phyloP scores from a whole-genome alignment of 441 rosid genomes.

The Gossypium lobatum region DNA sequence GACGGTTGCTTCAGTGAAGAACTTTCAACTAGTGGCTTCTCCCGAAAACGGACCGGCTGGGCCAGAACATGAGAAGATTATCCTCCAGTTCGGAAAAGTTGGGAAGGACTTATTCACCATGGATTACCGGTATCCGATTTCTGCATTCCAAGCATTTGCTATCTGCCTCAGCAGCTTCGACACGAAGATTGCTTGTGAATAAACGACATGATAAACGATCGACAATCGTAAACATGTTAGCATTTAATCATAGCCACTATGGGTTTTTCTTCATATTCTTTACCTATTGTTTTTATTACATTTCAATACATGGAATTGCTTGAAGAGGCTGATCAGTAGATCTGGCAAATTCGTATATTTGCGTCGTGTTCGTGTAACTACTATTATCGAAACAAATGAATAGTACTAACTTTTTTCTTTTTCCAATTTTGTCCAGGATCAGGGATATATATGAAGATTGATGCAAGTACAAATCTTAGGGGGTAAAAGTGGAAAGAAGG shows the following conservation, averaged over 20 bases:
- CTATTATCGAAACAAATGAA: too few relatives aligned
- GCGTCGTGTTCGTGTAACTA: neutral
- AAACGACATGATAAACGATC: conserved; percentile 27
- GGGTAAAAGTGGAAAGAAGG: neutral
- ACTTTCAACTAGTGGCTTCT: conserved; percentile 61
- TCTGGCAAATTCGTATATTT: neutral
- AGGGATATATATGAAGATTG: neutral
- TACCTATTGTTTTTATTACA: neutral
- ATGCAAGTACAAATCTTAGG: neutral
- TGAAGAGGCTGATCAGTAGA: neutral
- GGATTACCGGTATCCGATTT: conserved; percentile 63
- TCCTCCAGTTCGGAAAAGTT: conserved; percentile 73
- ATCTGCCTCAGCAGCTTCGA: conserved; percentile 67
- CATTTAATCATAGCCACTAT: neutral
- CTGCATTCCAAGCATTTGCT: conserved; percentile 61
- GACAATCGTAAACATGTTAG: conserved; percentile 10
- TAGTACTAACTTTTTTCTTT: too few relatives aligned
- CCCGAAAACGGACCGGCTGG: conserved; percentile 30
- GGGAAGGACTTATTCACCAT: conserved; percentile 62
- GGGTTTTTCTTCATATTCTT: neutral
- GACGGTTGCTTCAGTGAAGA: conserved; percentile 62
- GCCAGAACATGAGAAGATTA: conserved; percentile 42
- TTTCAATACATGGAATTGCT: neutral
- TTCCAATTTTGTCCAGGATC: neutral
- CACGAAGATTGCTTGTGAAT: conserved; percentile 65